Evolutionary conservation across 805 yeast species (phyloP), one percentile per base, ranked within the genome.

Genomic region (Grigorovia transvaalensis): DNA sequence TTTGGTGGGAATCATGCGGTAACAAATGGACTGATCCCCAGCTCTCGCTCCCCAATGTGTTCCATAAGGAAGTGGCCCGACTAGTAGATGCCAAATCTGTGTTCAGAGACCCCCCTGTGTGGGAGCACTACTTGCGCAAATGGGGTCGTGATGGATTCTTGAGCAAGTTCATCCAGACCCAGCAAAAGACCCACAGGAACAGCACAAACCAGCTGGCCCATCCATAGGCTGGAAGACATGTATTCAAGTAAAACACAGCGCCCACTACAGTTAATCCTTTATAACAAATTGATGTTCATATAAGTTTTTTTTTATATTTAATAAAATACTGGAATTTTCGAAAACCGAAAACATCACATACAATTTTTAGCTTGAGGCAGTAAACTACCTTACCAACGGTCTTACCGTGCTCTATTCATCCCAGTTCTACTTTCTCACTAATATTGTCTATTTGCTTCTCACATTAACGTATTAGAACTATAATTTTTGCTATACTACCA

Each of bases 1-100:
- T 93, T 80, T 90, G 87, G 84, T 91, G 98, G 98, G 97, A 91
- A 60, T 83, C 96, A 0, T 76, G 83, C 52, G 96, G 96, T 1
- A 96, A 88, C 60, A 59, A 67, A 2, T 61, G 67, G 47, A 38
- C 42, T 1, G 58, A 70, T 46, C 57, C 60, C 2, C 50, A 60
- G 1, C 59, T 71, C 40, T 77, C 82, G 0, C 62, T 81, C 29
- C 58, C 81, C 9, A 53, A 63, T n/a, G 69, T 67, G 3, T 82
- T 15, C n/a, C 1, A 4, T 13, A 15, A 33, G 15, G 46, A 33
- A 17, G 33, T 44, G 33, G 17, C 17, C 17, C n/a, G 20, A 7
- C 18, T 19, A 38, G 42, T 19, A 11, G 42, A 53, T 13, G 38
- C 38, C 38, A 33, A 33, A 33, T 50, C 59, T 27, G 51, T 63